Evolutionary conservation across 2,329 filamentous ascomycete genomes (phyloP).

Genomic region (Aspergillus bombycis): DNA sequence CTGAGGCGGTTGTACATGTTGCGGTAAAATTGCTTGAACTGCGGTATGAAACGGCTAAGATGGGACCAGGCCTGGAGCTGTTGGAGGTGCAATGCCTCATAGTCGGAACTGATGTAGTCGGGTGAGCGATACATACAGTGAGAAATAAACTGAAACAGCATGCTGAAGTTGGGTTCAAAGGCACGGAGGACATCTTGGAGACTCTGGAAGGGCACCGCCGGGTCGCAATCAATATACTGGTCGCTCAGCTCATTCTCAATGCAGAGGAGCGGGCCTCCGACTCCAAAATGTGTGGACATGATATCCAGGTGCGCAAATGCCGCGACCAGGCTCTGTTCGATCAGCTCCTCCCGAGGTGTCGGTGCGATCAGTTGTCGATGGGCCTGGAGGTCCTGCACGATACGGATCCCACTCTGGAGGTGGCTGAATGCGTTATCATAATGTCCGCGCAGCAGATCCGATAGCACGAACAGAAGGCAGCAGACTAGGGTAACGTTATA

Average conservation of each 20-base stretch:
- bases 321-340: background rate
- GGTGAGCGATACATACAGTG: background rate
- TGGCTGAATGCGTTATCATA: constrained; percentile 1
- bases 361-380: background rate
- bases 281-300: background rate
- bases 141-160: background rate
- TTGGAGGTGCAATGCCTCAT: background rate
- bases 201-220: background rate
- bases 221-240: rapidly evolving
- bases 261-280: background rate
- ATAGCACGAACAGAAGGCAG: constrained; percentile 6
- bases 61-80: background rate
- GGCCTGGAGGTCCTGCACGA: background rate
- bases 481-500: constrained; percentile 3
- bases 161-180: background rate
- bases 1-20: background rate
- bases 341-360: background rate
- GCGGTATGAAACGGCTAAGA: background rate
- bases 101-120: background rate
- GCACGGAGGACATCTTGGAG: background rate
- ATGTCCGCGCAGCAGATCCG: background rate
- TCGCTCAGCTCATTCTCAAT: background rate
- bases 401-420: background rate
- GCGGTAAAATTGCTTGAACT: background rate
- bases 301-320: constrained; percentile 6